These are phyloP conservation scores for Tetrapisispora nanseiensis DNA, from an alignment of 805 yeast genomes.

Conservation along the genomic window DNA sequence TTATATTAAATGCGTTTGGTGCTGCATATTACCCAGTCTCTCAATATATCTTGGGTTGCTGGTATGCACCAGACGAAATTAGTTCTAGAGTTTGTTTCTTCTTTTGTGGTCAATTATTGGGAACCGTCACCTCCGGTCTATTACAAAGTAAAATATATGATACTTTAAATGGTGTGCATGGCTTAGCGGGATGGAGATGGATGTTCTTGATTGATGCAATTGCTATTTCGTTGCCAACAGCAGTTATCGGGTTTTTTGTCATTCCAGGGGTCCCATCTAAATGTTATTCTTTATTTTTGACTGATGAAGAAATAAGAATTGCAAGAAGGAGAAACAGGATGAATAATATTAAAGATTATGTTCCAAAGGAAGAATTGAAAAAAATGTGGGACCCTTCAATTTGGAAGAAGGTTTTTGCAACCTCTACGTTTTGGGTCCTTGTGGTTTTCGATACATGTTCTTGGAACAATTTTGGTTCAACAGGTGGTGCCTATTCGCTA, in stretches of 20 bases:
- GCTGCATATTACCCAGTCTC: conserved; percentile 57
- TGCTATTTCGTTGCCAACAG: conserved; percentile 39
- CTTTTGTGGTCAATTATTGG: conserved; percentile 41
- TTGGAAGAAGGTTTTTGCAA: conserved; percentile 44
- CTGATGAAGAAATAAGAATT: conserved; percentile 49
- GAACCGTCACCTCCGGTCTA: conserved; percentile 48
- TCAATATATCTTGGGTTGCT: conserved; percentile 50
- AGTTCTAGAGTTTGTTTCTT: conserved; percentile 54
- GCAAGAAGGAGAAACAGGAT: conserved; percentile 38
- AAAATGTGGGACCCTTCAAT: conserved; percentile 32
- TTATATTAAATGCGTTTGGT: conserved; percentile 61
- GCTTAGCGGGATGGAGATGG: conserved; percentile 58
- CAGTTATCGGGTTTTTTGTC: conserved; percentile 37
- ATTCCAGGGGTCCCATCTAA: conserved; percentile 54
- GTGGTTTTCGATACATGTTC: conserved; percentile 47
- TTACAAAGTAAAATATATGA: conserved; percentile 37
- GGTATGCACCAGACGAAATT: conserved; percentile 51
- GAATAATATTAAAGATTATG: conserved; percentile 27
- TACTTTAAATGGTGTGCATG: conserved; percentile 35
- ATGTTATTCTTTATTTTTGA: conserved; percentile 44
- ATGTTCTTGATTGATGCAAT: conserved; percentile 56
- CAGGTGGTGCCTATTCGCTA: conserved; percentile 46
- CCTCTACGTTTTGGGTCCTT: conserved; percentile 49
- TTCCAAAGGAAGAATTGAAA: conserved; percentile 20
- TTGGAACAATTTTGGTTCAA: conserved; percentile 52